These are phyloP conservation scores for Beauveria scarabaeidicola DNA, from an alignment of 2,329 filamentous ascomycete genomes.

Conservation along the genomic window DNA sequence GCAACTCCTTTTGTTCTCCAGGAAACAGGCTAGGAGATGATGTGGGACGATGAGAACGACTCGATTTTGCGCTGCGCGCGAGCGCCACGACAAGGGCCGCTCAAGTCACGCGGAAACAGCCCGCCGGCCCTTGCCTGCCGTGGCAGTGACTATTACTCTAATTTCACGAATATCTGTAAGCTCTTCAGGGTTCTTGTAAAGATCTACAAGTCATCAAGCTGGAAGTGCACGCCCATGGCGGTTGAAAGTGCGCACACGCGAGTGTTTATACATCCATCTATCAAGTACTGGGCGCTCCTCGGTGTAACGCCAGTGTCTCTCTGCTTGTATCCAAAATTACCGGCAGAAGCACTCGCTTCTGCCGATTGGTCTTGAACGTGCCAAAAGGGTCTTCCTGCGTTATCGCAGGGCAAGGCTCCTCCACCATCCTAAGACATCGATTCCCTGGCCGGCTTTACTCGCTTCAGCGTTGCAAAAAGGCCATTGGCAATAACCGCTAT, in stretches of 20 bases:
- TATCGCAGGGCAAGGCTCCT: not conserved
- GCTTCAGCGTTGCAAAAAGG: not conserved
- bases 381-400: not conserved
- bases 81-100: slow-evolving; percentile 1
- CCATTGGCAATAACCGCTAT: not conserved
- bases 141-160: not conserved
- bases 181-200: not conserved
- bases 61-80: not conserved
- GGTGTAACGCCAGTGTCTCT: not conserved
- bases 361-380: not conserved
- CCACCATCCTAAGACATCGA: slow-evolving; percentile 4
- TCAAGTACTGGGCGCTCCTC: not conserved
- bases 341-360: not conserved
- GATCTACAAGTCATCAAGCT: too few relatives aligned
- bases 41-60: not conserved
- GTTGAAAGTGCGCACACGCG: not conserved
- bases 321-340: not conserved
- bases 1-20: not conserved
- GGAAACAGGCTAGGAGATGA: not conserved
- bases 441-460: not conserved
- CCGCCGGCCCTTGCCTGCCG: not conserved
- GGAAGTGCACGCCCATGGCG: not conserved
- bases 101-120: not conserved
- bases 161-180: not conserved
- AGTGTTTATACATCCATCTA: not conserved